Evolutionary conservation across 306 rosid species (phyloP).

Genomic region (Vigna trinervia): DNA sequence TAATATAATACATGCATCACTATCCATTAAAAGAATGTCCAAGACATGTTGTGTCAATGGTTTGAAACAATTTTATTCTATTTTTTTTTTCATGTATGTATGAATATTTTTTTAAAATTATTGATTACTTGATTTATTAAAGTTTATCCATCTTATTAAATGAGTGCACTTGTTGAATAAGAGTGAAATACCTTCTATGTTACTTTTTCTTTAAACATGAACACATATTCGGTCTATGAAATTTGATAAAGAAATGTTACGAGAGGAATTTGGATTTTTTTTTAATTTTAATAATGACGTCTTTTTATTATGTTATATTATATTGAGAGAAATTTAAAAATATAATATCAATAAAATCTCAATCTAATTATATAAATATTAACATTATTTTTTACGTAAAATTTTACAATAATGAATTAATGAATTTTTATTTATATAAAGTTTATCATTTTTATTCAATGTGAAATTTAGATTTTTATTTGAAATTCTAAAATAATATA

Average conservation of each 20-base stretch:
- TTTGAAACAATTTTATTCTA: background rate
- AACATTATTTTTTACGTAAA: rapidly evolving
- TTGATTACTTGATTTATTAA: background rate
- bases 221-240: background rate
- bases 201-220: background rate
- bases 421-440: no score
- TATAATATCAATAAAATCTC: no score
- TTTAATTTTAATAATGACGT: no score
- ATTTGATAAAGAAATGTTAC: background rate
- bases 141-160: background rate
- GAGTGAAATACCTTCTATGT: background rate
- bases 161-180: background rate
- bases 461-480: no score
- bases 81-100: background rate
- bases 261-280: no score
- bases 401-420: no score
- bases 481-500: no score
- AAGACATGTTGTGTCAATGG: background rate
- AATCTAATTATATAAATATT: no score
- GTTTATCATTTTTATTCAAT: no score
- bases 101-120: no score
- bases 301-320: no score
- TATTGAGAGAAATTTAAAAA: no score
- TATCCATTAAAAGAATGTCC: background rate
- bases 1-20: background rate